Conservation (phyloP, 2,329 filamentous ascomycete genomes). For the Dactylonectria macrodidyma region DNA sequence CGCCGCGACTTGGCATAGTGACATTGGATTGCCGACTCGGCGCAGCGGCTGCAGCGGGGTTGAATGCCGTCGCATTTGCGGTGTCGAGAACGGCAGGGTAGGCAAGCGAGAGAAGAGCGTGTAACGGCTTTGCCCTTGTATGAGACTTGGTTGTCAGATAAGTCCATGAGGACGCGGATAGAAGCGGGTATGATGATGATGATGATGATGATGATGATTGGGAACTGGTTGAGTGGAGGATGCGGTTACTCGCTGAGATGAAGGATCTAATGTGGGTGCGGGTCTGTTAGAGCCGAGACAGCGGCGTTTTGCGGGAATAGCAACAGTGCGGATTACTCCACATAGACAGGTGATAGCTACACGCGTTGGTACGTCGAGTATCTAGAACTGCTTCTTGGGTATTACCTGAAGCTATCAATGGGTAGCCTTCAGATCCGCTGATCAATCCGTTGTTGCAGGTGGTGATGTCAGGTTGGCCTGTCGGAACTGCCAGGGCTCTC, state of each 20-base stretch:
- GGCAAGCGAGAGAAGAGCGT: constrained; percentile 60
- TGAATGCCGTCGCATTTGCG: constrained; percentile 67
- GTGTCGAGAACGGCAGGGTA: constrained; percentile 66
- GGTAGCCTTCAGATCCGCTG: no score
- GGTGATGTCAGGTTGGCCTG: no score
- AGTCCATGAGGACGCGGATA: constrained; percentile 1
- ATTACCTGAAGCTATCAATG: background rate
- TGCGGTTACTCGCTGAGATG: background rate
- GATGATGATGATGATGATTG: background rate
- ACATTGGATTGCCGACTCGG: constrained; percentile 60
- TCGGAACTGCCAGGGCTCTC: background rate
- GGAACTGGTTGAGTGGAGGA: background rate
- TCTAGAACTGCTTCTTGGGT: no score
- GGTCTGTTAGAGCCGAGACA: no score
- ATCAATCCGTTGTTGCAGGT: no score
- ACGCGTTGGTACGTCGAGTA: no score
- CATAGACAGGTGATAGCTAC: no score
- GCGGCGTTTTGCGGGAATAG: no score
- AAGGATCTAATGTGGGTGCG: no score
- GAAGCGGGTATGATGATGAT: background rate
- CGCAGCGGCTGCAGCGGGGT: constrained; percentile 63
- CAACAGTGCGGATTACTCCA: no score
- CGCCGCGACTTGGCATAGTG: constrained; percentile 66
- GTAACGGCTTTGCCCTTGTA: constrained; percentile 7
- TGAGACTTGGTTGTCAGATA: background rate